phyloP scores from a whole-genome alignment of 331 rosid genomes.

The Cydonia oblonga region DNA sequence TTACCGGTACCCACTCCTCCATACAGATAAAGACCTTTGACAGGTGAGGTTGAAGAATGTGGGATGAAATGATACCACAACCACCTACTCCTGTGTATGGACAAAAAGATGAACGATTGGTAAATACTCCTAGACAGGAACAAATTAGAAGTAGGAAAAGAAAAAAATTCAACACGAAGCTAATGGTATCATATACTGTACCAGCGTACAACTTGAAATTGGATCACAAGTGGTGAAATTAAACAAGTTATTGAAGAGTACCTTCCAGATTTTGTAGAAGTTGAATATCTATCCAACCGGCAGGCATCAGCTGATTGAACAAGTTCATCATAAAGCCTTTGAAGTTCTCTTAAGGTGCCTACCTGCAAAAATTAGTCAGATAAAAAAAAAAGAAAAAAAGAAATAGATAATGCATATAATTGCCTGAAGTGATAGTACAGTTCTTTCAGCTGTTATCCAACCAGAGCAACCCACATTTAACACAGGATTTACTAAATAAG shows the following conservation, averaged over 20 bases:
- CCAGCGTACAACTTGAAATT: not conserved
- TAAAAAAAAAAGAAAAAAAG: conserved; percentile 1
- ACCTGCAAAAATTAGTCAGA: conserved; percentile 36
- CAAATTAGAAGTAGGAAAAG: not conserved
- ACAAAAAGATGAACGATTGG: not conserved
- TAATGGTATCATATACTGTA: conserved; percentile 11
- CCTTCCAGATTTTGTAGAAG: conserved; percentile 66
- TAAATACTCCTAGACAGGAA: not conserved
- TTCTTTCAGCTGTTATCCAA: conserved; percentile 5
- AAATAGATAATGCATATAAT: not conserved
- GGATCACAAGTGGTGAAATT: conserved; percentile 1
- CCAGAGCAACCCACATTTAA: not conserved
- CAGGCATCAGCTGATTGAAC: conserved; percentile 54
- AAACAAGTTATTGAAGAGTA: conserved; percentile 15
- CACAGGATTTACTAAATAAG: not conserved
- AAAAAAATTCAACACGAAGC: conserved; percentile 4
- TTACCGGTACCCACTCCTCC: conserved; percentile 99
- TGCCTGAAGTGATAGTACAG: not conserved
- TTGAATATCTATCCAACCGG: conserved; percentile 51
- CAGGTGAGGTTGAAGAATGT: conserved; percentile 72
- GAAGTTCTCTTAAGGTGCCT: conserved; percentile 71
- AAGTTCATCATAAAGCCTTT: conserved; percentile 86
- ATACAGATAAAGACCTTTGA: conserved; percentile 81
- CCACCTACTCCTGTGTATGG: conserved; percentile 66
- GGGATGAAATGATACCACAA: conserved; percentile 88